A percentile compares a stretch with the other conserved stretches of the same genome.
Conservation (phyloP, 1,284 basidiomycete genomes). For the Moesziomyces antarcticus region DNA sequence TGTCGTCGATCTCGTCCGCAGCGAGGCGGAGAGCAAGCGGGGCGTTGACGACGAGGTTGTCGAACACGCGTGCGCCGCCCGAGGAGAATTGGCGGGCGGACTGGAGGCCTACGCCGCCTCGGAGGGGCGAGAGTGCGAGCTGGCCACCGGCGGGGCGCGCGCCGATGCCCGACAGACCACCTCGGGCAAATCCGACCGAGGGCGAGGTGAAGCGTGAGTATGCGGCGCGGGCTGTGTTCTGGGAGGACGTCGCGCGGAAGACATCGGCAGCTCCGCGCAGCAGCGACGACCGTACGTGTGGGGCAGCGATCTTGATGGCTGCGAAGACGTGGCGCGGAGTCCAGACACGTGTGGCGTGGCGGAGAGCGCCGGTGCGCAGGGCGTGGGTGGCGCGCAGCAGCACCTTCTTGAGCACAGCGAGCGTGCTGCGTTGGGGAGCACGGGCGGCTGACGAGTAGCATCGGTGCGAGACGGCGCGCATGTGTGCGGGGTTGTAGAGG, state of each 20-base stretch:
- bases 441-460: neutral
- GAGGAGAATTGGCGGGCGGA: constrained; percentile 31
- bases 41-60: constrained; percentile 43
- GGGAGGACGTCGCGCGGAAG: constrained; percentile 8
- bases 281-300: constrained; percentile 12
- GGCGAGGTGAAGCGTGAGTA: constrained; percentile 12
- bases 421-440: neutral
- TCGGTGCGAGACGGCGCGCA: constrained; percentile 3
- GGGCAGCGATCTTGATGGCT: neutral
- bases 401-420: neutral
- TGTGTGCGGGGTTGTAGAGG: neutral
- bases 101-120: constrained; percentile 33
- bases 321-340: neutral
- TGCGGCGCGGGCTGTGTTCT: neutral
- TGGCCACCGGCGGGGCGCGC: constrained; percentile 14
- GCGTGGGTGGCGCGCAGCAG: neutral
- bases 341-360: neutral
- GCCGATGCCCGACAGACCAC: constrained; percentile 20
- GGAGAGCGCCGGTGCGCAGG: neutral
- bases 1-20: constrained; percentile 33
- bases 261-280: constrained; percentile 13
- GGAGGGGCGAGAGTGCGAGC: constrained; percentile 19
- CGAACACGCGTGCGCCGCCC: constrained; percentile 37
- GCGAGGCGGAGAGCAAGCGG: constrained; percentile 42
- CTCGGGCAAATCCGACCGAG: constrained; percentile 18